These are phyloP conservation scores for Trapa incisa DNA, from an alignment of 345 rosid species.

Conservation along the genomic window DNA sequence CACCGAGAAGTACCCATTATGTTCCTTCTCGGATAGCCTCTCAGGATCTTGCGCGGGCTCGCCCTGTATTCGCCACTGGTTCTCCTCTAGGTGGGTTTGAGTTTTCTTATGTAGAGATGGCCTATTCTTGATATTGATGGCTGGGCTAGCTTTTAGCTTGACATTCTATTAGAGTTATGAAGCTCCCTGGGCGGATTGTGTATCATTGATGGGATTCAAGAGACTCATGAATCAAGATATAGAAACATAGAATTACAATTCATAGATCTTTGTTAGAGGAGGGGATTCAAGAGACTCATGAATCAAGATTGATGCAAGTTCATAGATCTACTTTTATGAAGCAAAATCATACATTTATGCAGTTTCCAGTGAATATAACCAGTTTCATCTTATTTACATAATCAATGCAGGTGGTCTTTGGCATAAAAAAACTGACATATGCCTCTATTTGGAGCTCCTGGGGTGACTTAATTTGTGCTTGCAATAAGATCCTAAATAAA, in stretches of 20 bases:
- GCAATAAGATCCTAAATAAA: no score
- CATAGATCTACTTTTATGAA: no score
- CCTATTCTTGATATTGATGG: background rate
- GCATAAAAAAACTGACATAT: background rate
- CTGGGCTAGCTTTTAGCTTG: background rate
- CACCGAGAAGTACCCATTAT: conserved; percentile 10
- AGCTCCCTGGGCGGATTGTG: background rate
- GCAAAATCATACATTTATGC: no score
- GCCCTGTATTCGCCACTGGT: conserved; percentile 47
- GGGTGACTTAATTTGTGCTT: background rate
- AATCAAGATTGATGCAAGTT: no score
- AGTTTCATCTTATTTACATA: background rate
- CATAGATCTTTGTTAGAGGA: no score
- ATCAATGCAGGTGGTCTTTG: background rate
- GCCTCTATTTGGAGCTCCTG: background rate
- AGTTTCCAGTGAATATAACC: no score
- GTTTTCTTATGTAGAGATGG: background rate
- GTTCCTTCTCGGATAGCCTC: conserved; percentile 11
- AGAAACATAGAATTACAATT: no score
- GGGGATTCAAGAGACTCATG: no score
- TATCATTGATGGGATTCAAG: background rate
- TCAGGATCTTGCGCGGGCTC: conserved; percentile 20
- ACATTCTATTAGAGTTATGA: no score
- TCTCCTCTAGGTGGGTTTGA: conserved; percentile 43
- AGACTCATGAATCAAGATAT: no score